Conservation (phyloP, 495 filamentous ascomycete species). For the Penicillium herquei region DNA sequence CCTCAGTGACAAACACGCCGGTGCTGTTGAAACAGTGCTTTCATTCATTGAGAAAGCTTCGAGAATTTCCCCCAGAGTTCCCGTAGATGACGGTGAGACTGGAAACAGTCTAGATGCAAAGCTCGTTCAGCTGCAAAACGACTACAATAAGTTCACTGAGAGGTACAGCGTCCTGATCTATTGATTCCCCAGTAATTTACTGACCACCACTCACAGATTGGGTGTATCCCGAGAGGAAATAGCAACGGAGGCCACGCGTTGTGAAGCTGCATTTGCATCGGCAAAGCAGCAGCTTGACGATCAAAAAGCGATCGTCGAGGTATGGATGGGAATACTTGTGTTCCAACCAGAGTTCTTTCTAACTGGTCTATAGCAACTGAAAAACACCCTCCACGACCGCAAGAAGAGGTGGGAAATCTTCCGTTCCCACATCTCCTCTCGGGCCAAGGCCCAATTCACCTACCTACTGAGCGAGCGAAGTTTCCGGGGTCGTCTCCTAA, state of each 20-base stretch:
- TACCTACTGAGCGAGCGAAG: conserved; percentile 84
- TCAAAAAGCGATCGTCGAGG: conserved; percentile 53
- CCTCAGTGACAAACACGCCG: conserved; percentile 46
- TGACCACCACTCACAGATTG: conserved; percentile 39
- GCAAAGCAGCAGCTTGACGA: conserved; percentile 48
- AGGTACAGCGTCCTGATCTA: conserved; percentile 36
- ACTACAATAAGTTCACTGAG: conserved; percentile 50
- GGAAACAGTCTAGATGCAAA: conserved; percentile 60
- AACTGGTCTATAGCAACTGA: conserved; percentile 46
- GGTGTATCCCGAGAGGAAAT: conserved; percentile 71
- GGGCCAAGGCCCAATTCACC: conserved; percentile 80
- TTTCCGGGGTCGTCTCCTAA: conserved; percentile 76
- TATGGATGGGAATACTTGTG: conserved; percentile 22
- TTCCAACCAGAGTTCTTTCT: neutral
- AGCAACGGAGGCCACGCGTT: conserved; percentile 44
- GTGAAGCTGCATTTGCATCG: conserved; percentile 38
- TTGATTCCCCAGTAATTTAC: conserved; percentile 5
- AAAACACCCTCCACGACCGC: conserved; percentile 65
- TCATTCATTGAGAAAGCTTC: conserved; percentile 59
- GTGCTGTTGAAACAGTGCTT: conserved; percentile 43
- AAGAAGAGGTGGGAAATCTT: conserved; percentile 77
- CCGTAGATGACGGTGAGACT: conserved; percentile 69
- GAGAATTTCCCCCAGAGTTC: conserved; percentile 55
- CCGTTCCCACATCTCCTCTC: conserved; percentile 74
- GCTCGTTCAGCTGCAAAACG: conserved; percentile 55